Conservation (phyloP, 352 stramenopile species). For the Thraustotheca clavata region DNA sequence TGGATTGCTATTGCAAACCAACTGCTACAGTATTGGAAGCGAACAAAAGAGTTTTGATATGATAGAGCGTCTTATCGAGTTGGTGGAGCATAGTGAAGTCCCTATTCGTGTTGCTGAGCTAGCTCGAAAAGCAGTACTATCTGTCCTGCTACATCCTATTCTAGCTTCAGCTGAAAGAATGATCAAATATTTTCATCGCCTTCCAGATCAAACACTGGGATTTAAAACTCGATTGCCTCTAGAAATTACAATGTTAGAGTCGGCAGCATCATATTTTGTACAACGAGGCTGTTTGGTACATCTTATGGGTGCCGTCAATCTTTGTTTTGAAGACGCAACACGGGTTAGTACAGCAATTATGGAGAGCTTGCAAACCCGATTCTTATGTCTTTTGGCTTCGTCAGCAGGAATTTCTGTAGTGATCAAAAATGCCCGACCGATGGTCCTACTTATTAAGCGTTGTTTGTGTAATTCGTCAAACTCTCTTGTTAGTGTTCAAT, state of each 20-base stretch:
- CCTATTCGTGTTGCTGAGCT: constrained; percentile 1
- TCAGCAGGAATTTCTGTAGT: background rate
- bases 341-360: background rate
- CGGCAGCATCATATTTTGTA: background rate
- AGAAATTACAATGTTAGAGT: background rate
- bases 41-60: background rate
- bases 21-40: background rate
- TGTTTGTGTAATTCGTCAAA: background rate
- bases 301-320: background rate
- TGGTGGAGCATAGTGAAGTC: background rate
- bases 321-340: background rate
- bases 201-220: background rate
- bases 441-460: background rate
- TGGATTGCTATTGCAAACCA: background rate
- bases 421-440: background rate
- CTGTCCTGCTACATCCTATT: background rate
- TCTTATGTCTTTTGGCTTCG: constrained; percentile 4
- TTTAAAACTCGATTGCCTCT: background rate
- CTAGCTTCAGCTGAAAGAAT: background rate
- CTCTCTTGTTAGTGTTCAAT: background rate
- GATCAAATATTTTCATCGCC: background rate
- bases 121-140: background rate
- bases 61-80: background rate
- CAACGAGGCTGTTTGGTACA: background rate
- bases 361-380: constrained; percentile 3